Evolutionary conservation across 768 basidiomycete species (phyloP).

Genomic region (Pluteus cervinus): DNA sequence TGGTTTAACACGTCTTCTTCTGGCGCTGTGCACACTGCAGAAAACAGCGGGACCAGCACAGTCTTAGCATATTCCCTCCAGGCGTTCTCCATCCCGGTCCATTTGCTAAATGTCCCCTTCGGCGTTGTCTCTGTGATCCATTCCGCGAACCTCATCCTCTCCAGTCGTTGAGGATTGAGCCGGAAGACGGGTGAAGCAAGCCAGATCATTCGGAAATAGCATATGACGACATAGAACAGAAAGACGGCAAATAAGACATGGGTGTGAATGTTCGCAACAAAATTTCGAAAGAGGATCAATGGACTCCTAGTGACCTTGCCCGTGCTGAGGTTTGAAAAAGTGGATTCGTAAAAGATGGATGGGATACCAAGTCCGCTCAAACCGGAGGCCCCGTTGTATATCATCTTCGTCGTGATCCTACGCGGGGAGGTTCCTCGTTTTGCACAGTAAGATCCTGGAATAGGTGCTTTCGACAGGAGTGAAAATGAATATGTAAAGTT

Average conservation of each 20-base stretch:
- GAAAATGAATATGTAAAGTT: slow-evolving; percentile 76
- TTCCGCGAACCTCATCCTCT: slow-evolving; percentile 34
- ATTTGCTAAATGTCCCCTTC: slow-evolving; percentile 29
- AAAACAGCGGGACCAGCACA: slow-evolving; percentile 60
- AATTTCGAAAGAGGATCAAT: not conserved
- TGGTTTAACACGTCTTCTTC: slow-evolving; percentile 47
- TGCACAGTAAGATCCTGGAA: slow-evolving; percentile 16
- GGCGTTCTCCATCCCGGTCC: slow-evolving; percentile 38
- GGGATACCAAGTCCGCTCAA: slow-evolving; percentile 47
- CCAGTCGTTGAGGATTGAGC: slow-evolving; percentile 14
- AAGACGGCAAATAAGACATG: slow-evolving; percentile 4
- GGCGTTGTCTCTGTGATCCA: slow-evolving; percentile 26
- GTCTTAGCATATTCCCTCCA: slow-evolving; percentile 50
- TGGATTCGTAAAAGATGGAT: slow-evolving; percentile 22
- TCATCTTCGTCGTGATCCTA: slow-evolving; percentile 41
- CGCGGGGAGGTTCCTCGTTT: slow-evolving; percentile 10
- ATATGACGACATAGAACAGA: slow-evolving; percentile 35
- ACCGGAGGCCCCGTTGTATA: slow-evolving; percentile 64
- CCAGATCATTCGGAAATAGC: slow-evolving; percentile 38
- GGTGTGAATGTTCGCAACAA: slow-evolving; percentile 21
- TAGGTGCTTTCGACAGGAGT: too few relatives aligned
- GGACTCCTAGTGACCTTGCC: too few relatives aligned
- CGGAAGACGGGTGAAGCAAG: slow-evolving; percentile 39
- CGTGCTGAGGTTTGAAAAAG: slow-evolving; percentile 13
- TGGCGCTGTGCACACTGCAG: slow-evolving; percentile 66